Conservation (phyloP, 108 stramenopile genomes). For the Chaetoceros tenuissimus region DNA sequence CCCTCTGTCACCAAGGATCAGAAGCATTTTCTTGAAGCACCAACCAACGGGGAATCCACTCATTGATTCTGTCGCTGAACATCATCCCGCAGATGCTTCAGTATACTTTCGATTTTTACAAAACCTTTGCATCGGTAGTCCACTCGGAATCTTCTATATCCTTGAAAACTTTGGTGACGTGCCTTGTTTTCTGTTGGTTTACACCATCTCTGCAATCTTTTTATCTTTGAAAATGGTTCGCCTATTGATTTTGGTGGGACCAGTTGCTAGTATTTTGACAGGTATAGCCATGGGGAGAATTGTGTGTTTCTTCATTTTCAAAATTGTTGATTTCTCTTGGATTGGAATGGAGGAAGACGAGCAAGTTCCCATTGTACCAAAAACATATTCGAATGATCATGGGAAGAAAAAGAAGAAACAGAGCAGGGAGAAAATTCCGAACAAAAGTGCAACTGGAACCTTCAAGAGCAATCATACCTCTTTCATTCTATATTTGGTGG, state of each 20-base stretch:
- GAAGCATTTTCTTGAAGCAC: slow-evolving; percentile 84
- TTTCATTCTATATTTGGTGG: slow-evolving; percentile 1
- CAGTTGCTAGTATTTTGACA: slow-evolving; percentile 80
- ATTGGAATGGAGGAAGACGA: background rate
- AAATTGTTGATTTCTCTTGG: slow-evolving; percentile 1
- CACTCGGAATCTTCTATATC: slow-evolving; percentile 86
- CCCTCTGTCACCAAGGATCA: slow-evolving; percentile 71
- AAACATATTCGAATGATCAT: slow-evolving; percentile 2
- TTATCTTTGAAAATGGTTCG: slow-evolving; percentile 97
- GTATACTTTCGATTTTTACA: slow-evolving; percentile 97
- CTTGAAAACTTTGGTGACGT: slow-evolving; percentile 72
- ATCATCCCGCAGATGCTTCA: slow-evolving; percentile 89
- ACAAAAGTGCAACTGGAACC: too few species aligned
- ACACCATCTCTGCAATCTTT: slow-evolving; percentile 87
- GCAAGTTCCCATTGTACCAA: background rate
- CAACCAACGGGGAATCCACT: slow-evolving; percentile 88
- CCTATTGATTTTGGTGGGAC: slow-evolving; percentile 89
- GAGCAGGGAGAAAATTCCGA: background rate
- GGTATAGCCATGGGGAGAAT: slow-evolving; percentile 81
- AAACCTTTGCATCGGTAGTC: slow-evolving; percentile 85
- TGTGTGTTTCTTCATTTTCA: slow-evolving; percentile 42
- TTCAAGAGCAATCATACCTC: background rate
- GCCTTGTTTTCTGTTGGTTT: slow-evolving; percentile 81
- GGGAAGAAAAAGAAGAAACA: slow-evolving; percentile 11
- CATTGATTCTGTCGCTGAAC: slow-evolving; percentile 91